A percentile compares a stretch with the other conserved stretches of the same genome.
phyloP scores from a whole-genome alignment of 2,329 filamentous ascomycete species.

The Penicillium hordei region DNA sequence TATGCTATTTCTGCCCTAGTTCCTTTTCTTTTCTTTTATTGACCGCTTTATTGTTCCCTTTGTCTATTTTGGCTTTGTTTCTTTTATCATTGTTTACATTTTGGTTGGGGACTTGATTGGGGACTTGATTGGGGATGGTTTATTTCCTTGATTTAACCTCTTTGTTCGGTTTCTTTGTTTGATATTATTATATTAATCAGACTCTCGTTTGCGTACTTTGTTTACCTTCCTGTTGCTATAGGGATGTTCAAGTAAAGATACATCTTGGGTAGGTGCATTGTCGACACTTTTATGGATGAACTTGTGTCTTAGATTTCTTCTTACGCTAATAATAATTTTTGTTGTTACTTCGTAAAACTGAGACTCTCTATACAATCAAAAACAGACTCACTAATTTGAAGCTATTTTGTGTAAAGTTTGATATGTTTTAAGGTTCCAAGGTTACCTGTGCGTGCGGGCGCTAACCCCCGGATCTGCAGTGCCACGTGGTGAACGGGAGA shows the following conservation, averaged over 20 bases:
- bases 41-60: background rate
- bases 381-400: no score
- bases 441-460: background rate
- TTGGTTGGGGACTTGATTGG: no score
- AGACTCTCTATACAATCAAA: background rate
- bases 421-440: constrained; percentile 3
- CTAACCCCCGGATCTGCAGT: constrained; percentile 3
- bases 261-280: background rate
- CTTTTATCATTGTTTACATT: background rate
- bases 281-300: background rate
- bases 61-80: background rate
- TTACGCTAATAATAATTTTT: background rate
- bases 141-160: background rate
- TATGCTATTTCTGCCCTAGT: background rate
- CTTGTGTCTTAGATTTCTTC: background rate
- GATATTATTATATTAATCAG: background rate
- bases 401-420: background rate
- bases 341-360: background rate
- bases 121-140: no score
- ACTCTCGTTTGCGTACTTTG: background rate
- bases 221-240: background rate
- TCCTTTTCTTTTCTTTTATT: background rate
- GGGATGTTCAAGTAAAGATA: background rate
- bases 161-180: background rate
- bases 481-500: background rate